Conservation (phyloP, 129 eudicot genomes). For the Saposhnikovia divaricata region DNA sequence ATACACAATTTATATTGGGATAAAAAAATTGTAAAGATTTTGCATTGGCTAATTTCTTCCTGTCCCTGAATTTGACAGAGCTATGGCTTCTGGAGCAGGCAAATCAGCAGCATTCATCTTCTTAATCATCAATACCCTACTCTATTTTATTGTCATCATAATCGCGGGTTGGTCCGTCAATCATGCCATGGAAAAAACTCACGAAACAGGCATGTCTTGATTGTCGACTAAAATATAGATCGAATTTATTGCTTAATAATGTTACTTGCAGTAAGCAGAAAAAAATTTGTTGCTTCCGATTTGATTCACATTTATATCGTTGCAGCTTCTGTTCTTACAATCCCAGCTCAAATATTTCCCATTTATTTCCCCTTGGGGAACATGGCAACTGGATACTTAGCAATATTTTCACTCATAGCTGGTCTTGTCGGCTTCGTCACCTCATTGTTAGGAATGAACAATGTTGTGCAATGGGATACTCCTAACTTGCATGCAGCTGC, state of each 20-base stretch:
- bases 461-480: conserved; percentile 44
- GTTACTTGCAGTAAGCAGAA: background rate
- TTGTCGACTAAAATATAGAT: background rate
- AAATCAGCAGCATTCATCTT: conserved; percentile 60
- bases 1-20: conserved; percentile 6
- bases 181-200: conserved; percentile 66
- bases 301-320: background rate
- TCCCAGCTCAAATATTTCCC: conserved; percentile 73
- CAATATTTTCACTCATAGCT: conserved; percentile 57
- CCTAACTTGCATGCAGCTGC: conserved; percentile 69
- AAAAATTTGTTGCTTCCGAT: no score
- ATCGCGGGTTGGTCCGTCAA: conserved; percentile 83
- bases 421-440: conserved; percentile 72
- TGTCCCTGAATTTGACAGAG: conserved; percentile 1
- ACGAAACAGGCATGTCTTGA: conserved; percentile 36
- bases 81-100: conserved; percentile 72
- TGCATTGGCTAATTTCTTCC: background rate
- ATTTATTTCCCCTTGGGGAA: conserved; percentile 81
- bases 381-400: conserved; percentile 72
- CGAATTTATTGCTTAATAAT: background rate
- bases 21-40: conserved; percentile 6
- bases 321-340: conserved; percentile 51
- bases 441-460: conserved; percentile 42
- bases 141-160: conserved; percentile 40
- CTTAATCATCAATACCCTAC: conserved; percentile 47